A percentile compares a stretch with the other conserved stretches of the same genome.
phyloP scores from a whole-genome alignment of 176 grass and related monocot genomes.

The Otatea glauca region DNA sequence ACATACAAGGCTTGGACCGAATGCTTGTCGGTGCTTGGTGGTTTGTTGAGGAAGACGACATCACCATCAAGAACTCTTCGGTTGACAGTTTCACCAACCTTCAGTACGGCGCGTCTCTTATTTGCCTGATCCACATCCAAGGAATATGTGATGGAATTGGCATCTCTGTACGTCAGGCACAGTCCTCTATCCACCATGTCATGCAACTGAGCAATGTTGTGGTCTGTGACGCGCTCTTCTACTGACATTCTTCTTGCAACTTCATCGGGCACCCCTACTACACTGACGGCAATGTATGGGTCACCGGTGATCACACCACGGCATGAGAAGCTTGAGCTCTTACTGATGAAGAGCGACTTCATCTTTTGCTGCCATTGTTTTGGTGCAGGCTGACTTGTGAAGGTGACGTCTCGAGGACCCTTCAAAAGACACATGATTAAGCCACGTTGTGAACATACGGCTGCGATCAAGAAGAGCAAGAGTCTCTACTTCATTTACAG shows the following conservation, averaged over 20 bases:
- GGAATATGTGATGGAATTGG: slow-evolving; percentile 45
- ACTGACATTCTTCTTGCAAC: slow-evolving; percentile 64
- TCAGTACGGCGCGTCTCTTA: slow-evolving; percentile 50
- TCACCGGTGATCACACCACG: slow-evolving; percentile 68
- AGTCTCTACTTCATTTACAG: not conserved
- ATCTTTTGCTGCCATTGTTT: slow-evolving; percentile 74
- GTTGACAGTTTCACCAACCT: slow-evolving; percentile 61
- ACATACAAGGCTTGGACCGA: slow-evolving; percentile 63
- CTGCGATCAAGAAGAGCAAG: slow-evolving; percentile 15
- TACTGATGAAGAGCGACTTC: slow-evolving; percentile 64
- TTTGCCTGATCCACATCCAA: slow-evolving; percentile 43
- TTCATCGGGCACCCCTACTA: slow-evolving; percentile 63
- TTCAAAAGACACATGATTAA: slow-evolving; percentile 27
- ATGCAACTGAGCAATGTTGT: slow-evolving; percentile 57
- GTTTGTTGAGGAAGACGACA: slow-evolving; percentile 65
- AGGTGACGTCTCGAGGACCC: slow-evolving; percentile 44
- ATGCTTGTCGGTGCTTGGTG: slow-evolving; percentile 71
- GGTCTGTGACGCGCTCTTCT: slow-evolving; percentile 52
- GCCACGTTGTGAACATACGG: slow-evolving; percentile 16
- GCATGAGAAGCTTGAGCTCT: slow-evolving; percentile 64
- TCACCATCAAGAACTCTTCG: slow-evolving; percentile 61
- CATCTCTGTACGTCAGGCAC: slow-evolving; percentile 63
- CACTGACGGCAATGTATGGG: slow-evolving; percentile 62
- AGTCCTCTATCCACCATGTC: slow-evolving; percentile 48
- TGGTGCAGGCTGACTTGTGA: slow-evolving; percentile 40